A percentile compares a stretch with the other conserved stretches of the same genome.
Conservation (phyloP, 306 rosid species). For the Begonia loranthoides region DNA sequence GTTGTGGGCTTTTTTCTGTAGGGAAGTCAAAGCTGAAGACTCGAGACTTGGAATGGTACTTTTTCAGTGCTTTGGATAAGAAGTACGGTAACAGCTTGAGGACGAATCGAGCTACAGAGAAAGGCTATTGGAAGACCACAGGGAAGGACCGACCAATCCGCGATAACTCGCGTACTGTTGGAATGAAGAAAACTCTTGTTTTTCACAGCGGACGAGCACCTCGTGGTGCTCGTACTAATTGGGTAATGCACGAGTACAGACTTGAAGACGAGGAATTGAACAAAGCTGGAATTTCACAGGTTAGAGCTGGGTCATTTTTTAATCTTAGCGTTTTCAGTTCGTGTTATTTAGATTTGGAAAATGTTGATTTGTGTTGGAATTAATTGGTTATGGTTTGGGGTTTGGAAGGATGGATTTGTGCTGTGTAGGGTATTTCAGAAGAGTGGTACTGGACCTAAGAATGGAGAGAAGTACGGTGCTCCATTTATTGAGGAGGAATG, state of each 20-base stretch:
- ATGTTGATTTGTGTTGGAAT: slow-evolving; percentile 7
- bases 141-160: slow-evolving; percentile 63
- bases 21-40: slow-evolving; percentile 59
- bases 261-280: slow-evolving; percentile 43
- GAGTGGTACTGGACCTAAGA: slow-evolving; percentile 90
- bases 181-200: slow-evolving; percentile 93
- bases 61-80: slow-evolving; percentile 63
- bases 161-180: slow-evolving; percentile 25
- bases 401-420: slow-evolving; percentile 72
- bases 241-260: slow-evolving; percentile 97
- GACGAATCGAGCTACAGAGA: slow-evolving; percentile 80
- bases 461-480: slow-evolving; percentile 94
- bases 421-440: slow-evolving; percentile 88
- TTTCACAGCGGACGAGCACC: slow-evolving; percentile 83
- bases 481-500: slow-evolving; percentile 82
- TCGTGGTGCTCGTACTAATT: slow-evolving; percentile 51
- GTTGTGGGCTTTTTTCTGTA: slow-evolving; percentile 7
- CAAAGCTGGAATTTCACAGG: slow-evolving; percentile 38
- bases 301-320: slow-evolving; percentile 5
- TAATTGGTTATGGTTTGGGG: slow-evolving; percentile 16
- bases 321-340: neutral
- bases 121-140: slow-evolving; percentile 93
- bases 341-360: neutral
- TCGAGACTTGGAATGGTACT: slow-evolving; percentile 88
- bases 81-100: slow-evolving; percentile 72